Conservation (phyloP, 441 rosid genomes). For the Bocquillonia castaneifolia region DNA sequence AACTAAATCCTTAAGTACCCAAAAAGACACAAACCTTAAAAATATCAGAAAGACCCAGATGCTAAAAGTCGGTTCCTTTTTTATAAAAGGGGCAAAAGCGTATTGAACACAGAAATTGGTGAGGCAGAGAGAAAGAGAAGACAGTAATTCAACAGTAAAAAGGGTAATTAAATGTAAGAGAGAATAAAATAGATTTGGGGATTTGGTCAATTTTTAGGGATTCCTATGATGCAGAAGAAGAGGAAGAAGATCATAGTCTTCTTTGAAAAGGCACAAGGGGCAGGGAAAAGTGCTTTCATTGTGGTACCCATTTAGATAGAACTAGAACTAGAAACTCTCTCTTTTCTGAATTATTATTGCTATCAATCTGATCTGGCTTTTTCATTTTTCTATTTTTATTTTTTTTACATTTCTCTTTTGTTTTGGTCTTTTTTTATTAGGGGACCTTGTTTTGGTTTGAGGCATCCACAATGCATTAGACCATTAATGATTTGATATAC, state of each 20-base stretch:
- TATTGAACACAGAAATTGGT: neutral
- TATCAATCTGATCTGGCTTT: slow-evolving; percentile 10
- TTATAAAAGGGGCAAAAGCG: neutral
- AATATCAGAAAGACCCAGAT: slow-evolving; percentile 22
- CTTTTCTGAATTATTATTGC: too few species aligned
- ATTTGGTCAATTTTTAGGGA: slow-evolving; percentile 14
- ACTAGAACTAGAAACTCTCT: slow-evolving; percentile 23
- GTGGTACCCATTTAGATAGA: slow-evolving; percentile 26
- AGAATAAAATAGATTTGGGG: neutral
- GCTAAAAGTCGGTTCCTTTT: slow-evolving; percentile 12
- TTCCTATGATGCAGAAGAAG: slow-evolving; percentile 10
- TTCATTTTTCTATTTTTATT: neutral
- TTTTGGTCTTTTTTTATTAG: neutral
- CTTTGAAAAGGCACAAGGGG: neutral
- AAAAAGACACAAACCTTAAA: neutral
- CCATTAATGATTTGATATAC: too few species aligned
- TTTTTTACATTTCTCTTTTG: neutral
- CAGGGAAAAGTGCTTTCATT: slow-evolving; percentile 23
- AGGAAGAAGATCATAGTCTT: slow-evolving; percentile 1
- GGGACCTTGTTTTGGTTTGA: too few species aligned
- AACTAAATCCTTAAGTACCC: neutral
- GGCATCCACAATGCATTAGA: too few species aligned
- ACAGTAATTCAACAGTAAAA: neutral
- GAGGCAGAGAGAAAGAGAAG: neutral
- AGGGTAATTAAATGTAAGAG: neutral